Conservation (phyloP, 345 rosid genomes). For the Populus nigra region DNA sequence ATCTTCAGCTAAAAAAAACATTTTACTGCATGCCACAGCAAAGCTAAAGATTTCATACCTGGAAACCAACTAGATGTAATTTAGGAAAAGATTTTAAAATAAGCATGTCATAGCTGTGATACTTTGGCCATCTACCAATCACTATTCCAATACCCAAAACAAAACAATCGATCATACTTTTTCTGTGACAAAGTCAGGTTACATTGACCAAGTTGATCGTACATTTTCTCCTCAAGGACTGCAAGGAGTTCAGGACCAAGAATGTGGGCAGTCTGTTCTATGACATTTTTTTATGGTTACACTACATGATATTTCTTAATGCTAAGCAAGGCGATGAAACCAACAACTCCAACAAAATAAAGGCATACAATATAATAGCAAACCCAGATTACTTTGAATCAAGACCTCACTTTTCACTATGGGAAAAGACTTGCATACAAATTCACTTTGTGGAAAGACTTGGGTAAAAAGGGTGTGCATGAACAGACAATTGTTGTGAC, state of each 20-base stretch:
- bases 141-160: background rate
- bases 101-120: no score
- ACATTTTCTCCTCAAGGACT: background rate
- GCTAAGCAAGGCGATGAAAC: background rate
- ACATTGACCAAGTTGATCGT: background rate
- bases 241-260: background rate
- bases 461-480: background rate
- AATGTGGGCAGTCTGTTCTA: background rate
- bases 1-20: background rate
- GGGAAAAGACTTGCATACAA: background rate
- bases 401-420: background rate
- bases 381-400: background rate
- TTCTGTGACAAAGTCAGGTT: background rate
- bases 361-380: background rate
- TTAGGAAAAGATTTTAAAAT: no score
- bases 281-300: background rate
- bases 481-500: background rate
- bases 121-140: no score
- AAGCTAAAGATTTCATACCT: background rate
- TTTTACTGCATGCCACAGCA: background rate
- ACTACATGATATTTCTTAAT: background rate
- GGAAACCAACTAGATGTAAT: no score
- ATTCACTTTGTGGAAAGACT: background rate
- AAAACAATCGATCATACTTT: background rate
- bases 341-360: background rate